A percentile compares a stretch with the other conserved stretches of the same genome.
phyloP scores from a whole-genome alignment of 345 rosid genomes.

The Eucalyptus caleyi region DNA sequence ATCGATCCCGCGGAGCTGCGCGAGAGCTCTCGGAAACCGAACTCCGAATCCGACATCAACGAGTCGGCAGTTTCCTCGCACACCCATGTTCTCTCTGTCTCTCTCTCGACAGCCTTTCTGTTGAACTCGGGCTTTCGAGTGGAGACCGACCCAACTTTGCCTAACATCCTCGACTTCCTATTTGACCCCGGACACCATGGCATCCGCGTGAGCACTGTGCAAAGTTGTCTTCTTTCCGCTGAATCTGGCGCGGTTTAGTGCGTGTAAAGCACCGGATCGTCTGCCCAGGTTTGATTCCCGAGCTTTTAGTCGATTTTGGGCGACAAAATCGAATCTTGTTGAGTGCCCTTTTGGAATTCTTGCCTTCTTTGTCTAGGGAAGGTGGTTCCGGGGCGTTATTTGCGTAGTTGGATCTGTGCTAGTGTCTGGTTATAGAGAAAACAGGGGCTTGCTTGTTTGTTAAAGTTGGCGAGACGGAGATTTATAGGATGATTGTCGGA shows the following conservation, averaged over 20 bases:
- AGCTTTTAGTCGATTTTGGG: neutral
- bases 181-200: neutral
- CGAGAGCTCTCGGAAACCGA: neutral
- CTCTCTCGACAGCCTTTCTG: neutral
- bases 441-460: neutral
- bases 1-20: neutral
- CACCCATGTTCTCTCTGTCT: neutral
- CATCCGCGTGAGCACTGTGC: neutral
- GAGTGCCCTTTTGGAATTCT: neutral
- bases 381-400: neutral
- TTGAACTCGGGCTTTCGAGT: neutral
- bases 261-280: neutral
- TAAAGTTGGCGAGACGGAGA: neutral
- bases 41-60: neutral
- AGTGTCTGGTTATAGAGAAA: neutral
- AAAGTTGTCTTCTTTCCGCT: neutral
- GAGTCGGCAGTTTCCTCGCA: neutral
- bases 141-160: neutral
- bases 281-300: neutral
- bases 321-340: neutral
- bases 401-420: neutral
- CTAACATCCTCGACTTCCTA: neutral
- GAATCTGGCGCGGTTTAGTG: neutral
- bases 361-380: neutral
- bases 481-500: neutral